Percentiles rank a stretch among this genome's conserved stretches.
Conservation (phyloP, 2,329 filamentous ascomycete species). For the Colletotrichum navitas region DNA sequence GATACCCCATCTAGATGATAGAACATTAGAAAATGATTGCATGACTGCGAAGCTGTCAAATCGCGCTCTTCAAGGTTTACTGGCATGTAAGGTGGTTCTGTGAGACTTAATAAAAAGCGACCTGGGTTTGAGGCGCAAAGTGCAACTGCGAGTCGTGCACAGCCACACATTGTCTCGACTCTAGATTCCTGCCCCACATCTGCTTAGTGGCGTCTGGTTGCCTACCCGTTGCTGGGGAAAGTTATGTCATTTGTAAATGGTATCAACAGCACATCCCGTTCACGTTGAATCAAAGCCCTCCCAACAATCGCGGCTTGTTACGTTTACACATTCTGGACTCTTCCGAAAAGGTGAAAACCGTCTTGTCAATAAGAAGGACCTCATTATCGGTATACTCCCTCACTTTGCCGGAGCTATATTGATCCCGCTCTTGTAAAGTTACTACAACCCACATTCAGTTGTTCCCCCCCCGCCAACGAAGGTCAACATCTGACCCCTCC, state of each 20-base stretch:
- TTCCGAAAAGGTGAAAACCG: neutral
- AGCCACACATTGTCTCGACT: neutral
- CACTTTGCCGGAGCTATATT: neutral
- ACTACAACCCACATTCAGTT: slow-evolving; percentile 28
- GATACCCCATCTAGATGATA: slow-evolving; percentile 51
- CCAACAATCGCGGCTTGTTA: neutral
- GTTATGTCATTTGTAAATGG: slow-evolving; percentile 38
- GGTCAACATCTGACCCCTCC: slow-evolving; percentile 27
- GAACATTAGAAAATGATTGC: neutral
- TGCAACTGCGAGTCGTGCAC: neutral
- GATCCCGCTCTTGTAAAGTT: slow-evolving; percentile 2
- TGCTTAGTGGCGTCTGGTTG: slow-evolving; percentile 24
- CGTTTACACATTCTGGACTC: neutral
- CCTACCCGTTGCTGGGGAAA: slow-evolving; percentile 35
- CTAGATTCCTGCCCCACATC: neutral
- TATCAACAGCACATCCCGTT: slow-evolving; percentile 14
- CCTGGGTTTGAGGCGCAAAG: neutral
- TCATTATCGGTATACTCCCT: too few species aligned
- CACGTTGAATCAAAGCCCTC: slow-evolving; percentile 1
- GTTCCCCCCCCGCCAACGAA: slow-evolving; percentile 2
- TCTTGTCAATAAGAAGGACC: neutral
- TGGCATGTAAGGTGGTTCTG: neutral
- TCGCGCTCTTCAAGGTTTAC: neutral
- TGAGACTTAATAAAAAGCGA: neutral
- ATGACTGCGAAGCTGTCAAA: neutral